Conservation (phyloP, 495 filamentous ascomycete genomes). For the Hyphodiscus hymeniophilus region DNA sequence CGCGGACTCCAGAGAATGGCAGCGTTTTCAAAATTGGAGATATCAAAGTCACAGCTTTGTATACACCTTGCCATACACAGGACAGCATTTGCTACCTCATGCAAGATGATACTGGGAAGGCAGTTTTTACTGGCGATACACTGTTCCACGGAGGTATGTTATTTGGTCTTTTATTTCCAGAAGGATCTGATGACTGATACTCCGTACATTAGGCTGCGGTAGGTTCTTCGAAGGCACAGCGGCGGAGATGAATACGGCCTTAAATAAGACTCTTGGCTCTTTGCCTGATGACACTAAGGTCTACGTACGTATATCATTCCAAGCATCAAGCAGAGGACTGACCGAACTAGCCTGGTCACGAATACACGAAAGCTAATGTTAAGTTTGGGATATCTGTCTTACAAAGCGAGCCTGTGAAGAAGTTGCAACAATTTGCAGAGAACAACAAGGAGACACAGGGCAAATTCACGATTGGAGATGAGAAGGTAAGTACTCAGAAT, state of each 20-base stretch:
- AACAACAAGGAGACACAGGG: conserved; percentile 84
- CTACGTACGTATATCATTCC: conserved; percentile 52
- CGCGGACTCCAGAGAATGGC: conserved; percentile 61
- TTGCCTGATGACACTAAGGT: conserved; percentile 91
- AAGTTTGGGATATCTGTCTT: conserved; percentile 73
- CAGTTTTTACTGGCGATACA: conserved; percentile 93
- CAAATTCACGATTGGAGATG: conserved; percentile 93
- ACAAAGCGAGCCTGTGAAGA: conserved; percentile 66
- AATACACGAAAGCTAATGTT: conserved; percentile 92
- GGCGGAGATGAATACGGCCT: conserved; percentile 81
- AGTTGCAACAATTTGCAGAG: conserved; percentile 67
- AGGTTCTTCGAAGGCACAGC: conserved; percentile 93
- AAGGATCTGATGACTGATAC: neutral
- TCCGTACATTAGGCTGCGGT: conserved; percentile 64
- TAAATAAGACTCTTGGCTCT: conserved; percentile 75
- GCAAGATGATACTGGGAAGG: conserved; percentile 73
- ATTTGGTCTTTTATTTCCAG: neutral
- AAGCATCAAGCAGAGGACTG: neutral
- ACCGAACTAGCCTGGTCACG: conserved; percentile 68
- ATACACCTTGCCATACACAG: conserved; percentile 97
- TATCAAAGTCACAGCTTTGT: conserved; percentile 78
- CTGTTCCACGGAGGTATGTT: conserved; percentile 79
- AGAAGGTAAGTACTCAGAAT: conserved; percentile 58
- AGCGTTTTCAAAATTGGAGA: conserved; percentile 78
- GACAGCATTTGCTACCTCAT: conserved; percentile 88